Conservation (phyloP, 495 filamentous ascomycete species). For the Endocarpon pusillum region DNA sequence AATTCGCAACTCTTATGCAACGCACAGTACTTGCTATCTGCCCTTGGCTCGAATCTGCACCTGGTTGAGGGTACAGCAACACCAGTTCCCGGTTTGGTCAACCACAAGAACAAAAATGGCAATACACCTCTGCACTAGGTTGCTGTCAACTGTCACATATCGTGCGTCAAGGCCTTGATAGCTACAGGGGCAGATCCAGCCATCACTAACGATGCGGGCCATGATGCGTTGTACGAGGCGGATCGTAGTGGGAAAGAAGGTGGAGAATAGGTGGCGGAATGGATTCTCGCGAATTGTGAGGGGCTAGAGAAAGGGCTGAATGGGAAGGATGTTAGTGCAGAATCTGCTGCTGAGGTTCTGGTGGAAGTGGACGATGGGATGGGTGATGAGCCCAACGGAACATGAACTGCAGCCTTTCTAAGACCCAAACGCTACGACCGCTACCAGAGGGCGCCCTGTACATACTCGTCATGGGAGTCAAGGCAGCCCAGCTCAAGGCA, state of each 20-base stretch:
- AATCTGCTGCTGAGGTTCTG: conserved; percentile 40
- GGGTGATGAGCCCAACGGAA: too few species aligned
- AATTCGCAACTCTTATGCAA: too few species aligned
- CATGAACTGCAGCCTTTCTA: too few species aligned
- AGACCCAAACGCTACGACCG: too few species aligned
- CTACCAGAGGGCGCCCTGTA: too few species aligned
- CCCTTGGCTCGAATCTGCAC: too few species aligned
- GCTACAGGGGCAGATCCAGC: conserved; percentile 56
- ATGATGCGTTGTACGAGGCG: conserved; percentile 74
- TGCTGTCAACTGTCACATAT: conserved; percentile 69
- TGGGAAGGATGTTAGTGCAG: conserved; percentile 27
- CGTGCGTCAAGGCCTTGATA: conserved; percentile 57
- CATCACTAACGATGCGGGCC: conserved; percentile 62
- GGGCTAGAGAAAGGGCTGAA: conserved; percentile 31
- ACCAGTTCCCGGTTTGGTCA: conserved; percentile 34
- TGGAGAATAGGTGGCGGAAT: conserved; percentile 49
- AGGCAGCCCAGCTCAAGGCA: too few species aligned
- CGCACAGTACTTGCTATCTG: too few species aligned
- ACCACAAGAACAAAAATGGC: conserved; percentile 56
- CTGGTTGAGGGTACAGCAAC: too few species aligned
- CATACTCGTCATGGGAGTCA: too few species aligned
- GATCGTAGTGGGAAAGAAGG: conserved; percentile 51
- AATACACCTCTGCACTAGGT: conserved; percentile 92
- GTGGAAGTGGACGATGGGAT: conserved; percentile 17
- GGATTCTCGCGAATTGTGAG: conserved; percentile 38